Percentiles rank a stretch among this genome's conserved stretches.
Evolutionary conservation across 176 grass and related monocot species (phyloP).

Genomic region (Carex myosuroides): DNA sequence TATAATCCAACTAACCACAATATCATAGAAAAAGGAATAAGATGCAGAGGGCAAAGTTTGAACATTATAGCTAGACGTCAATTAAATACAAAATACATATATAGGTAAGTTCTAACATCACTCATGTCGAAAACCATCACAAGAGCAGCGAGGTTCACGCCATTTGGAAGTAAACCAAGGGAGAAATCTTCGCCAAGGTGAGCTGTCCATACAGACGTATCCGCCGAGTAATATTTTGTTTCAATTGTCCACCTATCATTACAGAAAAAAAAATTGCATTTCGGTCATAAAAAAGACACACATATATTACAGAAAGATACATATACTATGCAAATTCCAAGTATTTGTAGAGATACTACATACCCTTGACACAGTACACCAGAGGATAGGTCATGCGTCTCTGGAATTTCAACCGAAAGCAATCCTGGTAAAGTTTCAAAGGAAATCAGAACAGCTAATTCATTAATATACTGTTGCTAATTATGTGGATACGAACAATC

Average conservation of each 20-base stretch:
- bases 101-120: conserved; percentile 36
- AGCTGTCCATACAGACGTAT: conserved; percentile 69
- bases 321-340: neutral
- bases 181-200: conserved; percentile 75
- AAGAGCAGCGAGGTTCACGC: conserved; percentile 52
- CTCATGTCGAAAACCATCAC: conserved; percentile 92
- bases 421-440: conserved; percentile 42
- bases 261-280: neutral
- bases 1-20: neutral
- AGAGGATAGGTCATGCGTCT: conserved; percentile 53
- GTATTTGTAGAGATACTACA: conserved; percentile 19
- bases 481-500: no score
- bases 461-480: neutral
- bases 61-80: neutral
- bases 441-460: neutral
- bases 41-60: neutral
- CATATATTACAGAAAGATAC: neutral
- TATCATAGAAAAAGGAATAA: neutral
- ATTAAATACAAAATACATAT: neutral
- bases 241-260: conserved; percentile 77
- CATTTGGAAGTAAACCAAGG: conserved; percentile 41
- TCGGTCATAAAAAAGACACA: neutral
- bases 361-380: conserved; percentile 92
- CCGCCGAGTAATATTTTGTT: conserved; percentile 90
- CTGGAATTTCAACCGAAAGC: conserved; percentile 55